These are phyloP conservation scores for Atractiella rhizophila DNA, from an alignment of 768 basidiomycete genomes.

Conservation along the genomic window DNA sequence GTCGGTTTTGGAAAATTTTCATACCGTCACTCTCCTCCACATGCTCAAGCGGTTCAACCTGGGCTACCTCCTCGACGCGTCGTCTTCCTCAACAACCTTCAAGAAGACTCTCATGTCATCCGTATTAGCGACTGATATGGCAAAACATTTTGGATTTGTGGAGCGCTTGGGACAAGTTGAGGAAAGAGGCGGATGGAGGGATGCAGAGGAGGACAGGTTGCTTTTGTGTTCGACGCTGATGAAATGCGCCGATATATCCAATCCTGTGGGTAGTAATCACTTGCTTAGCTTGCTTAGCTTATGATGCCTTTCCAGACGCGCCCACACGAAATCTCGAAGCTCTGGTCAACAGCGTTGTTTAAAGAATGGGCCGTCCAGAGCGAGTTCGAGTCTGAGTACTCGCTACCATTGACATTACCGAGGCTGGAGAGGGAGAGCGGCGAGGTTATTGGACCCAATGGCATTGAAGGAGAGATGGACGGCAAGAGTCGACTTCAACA, in stretches of 20 bases:
- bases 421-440: slow-evolving; percentile 26
- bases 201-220: slow-evolving; percentile 28
- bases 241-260: slow-evolving; percentile 96
- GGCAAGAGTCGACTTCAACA: too few relatives aligned
- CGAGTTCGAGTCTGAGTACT: slow-evolving; percentile 50
- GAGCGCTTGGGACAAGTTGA: slow-evolving; percentile 22
- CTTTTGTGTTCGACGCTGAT: slow-evolving; percentile 70
- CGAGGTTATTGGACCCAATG: slow-evolving; percentile 19
- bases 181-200: slow-evolving; percentile 21
- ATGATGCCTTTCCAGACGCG: slow-evolving; percentile 36
- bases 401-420: slow-evolving; percentile 30
- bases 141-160: slow-evolving; percentile 67
- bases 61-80: slow-evolving; percentile 14
- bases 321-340: slow-evolving; percentile 66
- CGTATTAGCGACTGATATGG: slow-evolving; percentile 86
- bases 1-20: slow-evolving; percentile 50
- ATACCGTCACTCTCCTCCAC: slow-evolving; percentile 16
- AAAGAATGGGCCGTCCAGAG: slow-evolving; percentile 82
- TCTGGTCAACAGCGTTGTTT: slow-evolving; percentile 72
- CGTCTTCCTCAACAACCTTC: slow-evolving; percentile 24
- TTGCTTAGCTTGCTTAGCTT: not conserved
- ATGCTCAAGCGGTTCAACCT: slow-evolving; percentile 15
- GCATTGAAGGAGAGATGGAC: slow-evolving; percentile 27
- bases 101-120: slow-evolving; percentile 52
- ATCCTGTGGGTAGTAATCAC: slow-evolving; percentile 44